Evolutionary conservation across 805 yeast species (phyloP), one percentile per base, ranked within the genome.

Genomic region (Sugiyamaella marilandica): DNA sequence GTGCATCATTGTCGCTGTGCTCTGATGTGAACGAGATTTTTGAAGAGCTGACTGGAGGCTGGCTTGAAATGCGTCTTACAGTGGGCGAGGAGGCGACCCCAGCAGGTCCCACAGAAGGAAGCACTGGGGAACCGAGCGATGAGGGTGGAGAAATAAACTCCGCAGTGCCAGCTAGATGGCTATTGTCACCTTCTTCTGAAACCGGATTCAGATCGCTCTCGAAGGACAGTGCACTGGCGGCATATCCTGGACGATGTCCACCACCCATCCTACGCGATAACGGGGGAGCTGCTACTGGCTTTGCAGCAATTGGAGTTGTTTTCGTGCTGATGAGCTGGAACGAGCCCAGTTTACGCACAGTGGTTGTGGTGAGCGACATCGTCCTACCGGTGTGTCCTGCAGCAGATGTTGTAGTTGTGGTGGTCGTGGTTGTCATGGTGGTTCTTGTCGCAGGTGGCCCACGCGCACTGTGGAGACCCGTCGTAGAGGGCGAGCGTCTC

Each of bases 331-430:
- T 62, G 31, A 69, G 55, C 56, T 69, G 68, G 54, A 68, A 69
- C 13, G 70, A 61, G 47, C 73, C 73, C 57, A 67, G 52, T 33
- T 63, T 67, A 34, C 68, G 65, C 34, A 69, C 60, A 1, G 72
- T 69, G 5, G 71, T 67, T 24, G 70, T 68, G 16, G 73, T 69
- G 19, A 69, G 55, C 14, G 70, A 66, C 62, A 66, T 57, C 7
- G 73, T 65, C 31, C 73, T 60, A 44, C 69, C 72, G 14, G 65
- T 58, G 51, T 62, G 60, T 18, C 61, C 64, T 8, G 62, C 56
- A 11, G 64, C 60, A 31, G 59, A 52, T 13, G 67, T 59, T 10
- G 64, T 57, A 21, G 66, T 62, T 31, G 64, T 64, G 52, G 62
- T 60, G 24, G 52, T 31, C 10, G 41, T 55, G 24, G 39, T 47